Conservation (phyloP, 768 basidiomycete species). For the Termitomyces eurrhizus region DNA sequence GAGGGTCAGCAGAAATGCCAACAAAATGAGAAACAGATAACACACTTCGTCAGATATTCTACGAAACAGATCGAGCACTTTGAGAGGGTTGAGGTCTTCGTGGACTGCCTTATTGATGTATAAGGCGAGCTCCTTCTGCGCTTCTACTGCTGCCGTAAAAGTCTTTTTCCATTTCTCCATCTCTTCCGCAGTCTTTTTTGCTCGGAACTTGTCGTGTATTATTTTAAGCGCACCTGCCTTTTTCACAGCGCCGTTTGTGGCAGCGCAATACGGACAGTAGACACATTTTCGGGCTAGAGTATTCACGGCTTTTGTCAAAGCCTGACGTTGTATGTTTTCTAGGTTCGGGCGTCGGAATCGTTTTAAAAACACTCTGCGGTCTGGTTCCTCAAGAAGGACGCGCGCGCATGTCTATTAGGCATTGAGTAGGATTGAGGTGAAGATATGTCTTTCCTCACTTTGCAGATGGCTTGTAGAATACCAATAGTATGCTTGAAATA, state of each 20-base stretch:
- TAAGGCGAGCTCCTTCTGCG: constrained; percentile 80
- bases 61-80: constrained; percentile 89
- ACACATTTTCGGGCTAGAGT: constrained; percentile 83
- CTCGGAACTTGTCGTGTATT: constrained; percentile 95
- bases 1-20: not conserved
- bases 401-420: constrained; percentile 76
- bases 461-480: constrained; percentile 95
- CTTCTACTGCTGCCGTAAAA: constrained; percentile 77
- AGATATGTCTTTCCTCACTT: constrained; percentile 45
- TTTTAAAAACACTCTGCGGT: constrained; percentile 79
- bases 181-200: constrained; percentile 87
- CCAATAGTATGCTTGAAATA: constrained; percentile 96
- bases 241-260: constrained; percentile 94
- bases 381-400: constrained; percentile 83
- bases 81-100: constrained; percentile 93
- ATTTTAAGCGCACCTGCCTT: constrained; percentile 94
- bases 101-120: constrained; percentile 85
- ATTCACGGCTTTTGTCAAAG: constrained; percentile 82
- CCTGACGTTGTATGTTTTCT: constrained; percentile 88
- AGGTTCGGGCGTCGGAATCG: constrained; percentile 89
- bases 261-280: constrained; percentile 90
- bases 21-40: not conserved
- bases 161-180: constrained; percentile 84
- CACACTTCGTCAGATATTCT: constrained; percentile 87
- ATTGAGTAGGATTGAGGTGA: constrained; percentile 4